Percentiles rank a stretch among this genome's conserved stretches.
Conservation (phyloP, 495 filamentous ascomycete species). For the Daldinia childiae region DNA sequence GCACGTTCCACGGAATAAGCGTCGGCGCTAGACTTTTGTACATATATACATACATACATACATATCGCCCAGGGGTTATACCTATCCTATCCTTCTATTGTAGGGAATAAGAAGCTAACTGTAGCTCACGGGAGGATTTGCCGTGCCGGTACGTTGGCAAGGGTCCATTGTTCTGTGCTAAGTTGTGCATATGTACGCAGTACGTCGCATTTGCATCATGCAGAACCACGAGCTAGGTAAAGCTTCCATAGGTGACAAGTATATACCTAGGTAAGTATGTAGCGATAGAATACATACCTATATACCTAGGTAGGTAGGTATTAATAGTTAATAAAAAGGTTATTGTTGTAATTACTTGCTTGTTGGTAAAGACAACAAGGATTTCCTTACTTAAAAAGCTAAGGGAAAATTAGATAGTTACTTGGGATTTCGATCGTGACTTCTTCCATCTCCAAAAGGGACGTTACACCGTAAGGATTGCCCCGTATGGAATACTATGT, state of each 20-base stretch:
- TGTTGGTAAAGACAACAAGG: background rate
- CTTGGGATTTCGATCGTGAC: background rate
- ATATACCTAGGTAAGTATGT: too few species aligned
- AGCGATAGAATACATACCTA: slow-evolving; percentile 2
- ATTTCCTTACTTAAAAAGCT: background rate
- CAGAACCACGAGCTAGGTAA: slow-evolving; percentile 31
- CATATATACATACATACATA: background rate
- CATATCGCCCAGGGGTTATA: background rate
- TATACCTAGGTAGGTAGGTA: too few species aligned
- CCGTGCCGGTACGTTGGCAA: slow-evolving; percentile 41
- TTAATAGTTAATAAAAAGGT: background rate
- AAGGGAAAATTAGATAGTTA: background rate
- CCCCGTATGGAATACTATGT: background rate
- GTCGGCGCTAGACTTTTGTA: slow-evolving; percentile 38
- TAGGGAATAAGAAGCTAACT: too few species aligned
- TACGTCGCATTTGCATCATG: slow-evolving; percentile 27
- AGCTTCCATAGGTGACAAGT: background rate
- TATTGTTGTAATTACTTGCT: background rate
- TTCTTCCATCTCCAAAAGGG: background rate
- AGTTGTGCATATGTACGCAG: slow-evolving; percentile 38
- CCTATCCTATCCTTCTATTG: too few species aligned
- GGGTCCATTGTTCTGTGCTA: slow-evolving; percentile 40
- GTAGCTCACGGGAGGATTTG: slow-evolving; percentile 26
- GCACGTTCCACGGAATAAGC: slow-evolving; percentile 42
- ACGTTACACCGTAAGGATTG: slow-evolving; percentile 27